phyloP scores from a whole-genome alignment of 2,329 filamentous ascomycete genomes.

The Alternaria incomplexa region DNA sequence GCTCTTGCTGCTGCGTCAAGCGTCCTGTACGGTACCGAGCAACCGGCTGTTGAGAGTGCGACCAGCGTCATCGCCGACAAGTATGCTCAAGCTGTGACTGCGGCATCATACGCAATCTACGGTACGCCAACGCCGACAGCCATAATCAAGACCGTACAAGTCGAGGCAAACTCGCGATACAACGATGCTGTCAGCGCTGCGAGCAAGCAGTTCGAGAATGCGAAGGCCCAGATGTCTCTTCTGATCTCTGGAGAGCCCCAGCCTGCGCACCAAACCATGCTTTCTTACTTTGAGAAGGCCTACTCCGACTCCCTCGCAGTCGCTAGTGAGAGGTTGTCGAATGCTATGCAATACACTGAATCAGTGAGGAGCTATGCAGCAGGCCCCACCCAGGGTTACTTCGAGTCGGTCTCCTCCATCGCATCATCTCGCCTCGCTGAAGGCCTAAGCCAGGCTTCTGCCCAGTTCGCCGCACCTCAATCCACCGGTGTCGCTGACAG shows the following conservation, averaged over 20 bases:
- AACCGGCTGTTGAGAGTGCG: constrained; percentile 51
- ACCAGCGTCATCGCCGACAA: constrained; percentile 60
- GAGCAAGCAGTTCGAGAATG: constrained; percentile 69
- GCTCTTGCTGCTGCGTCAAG: constrained; percentile 64
- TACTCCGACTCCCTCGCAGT: constrained; percentile 70
- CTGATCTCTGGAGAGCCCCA: constrained; percentile 73
- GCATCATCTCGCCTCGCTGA: constrained; percentile 73
- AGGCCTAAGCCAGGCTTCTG: constrained; percentile 72
- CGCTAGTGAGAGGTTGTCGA: constrained; percentile 65
- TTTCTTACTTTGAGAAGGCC: constrained; percentile 70
- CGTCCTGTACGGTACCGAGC: constrained; percentile 59
- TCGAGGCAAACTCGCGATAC: constrained; percentile 64
- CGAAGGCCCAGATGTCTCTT: constrained; percentile 69
- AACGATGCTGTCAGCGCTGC: constrained; percentile 69
- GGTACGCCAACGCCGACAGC: constrained; percentile 57
- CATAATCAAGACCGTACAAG: constrained; percentile 53
- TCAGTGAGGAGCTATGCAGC: constrained; percentile 49
- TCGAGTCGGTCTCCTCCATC: constrained; percentile 68
- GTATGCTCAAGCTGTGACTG: constrained; percentile 64
- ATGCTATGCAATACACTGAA: constrained; percentile 57
- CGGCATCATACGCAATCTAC: constrained; percentile 64
- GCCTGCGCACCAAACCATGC: constrained; percentile 71
- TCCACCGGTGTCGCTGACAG: constrained; percentile 65
- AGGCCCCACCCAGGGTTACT: constrained; percentile 54
- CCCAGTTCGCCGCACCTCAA: constrained; percentile 72